phyloP scores from a whole-genome alignment of 108 stramenopile species.

The Craspedostauros australis region DNA sequence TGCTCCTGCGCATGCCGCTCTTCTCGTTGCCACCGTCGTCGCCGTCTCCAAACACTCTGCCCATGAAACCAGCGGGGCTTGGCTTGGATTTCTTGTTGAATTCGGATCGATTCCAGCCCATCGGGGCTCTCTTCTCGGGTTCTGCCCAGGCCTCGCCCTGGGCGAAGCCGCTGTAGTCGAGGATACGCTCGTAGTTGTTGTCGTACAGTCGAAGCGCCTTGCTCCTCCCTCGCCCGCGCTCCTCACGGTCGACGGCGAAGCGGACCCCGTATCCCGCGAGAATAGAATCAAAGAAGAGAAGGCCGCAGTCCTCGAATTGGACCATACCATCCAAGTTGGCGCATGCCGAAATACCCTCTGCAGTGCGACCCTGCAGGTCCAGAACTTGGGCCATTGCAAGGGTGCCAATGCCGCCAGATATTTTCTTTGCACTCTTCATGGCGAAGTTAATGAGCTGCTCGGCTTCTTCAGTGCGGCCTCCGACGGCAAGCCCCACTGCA shows the following conservation, averaged over 20 bases:
- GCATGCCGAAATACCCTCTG: constrained; percentile 74
- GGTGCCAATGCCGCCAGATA: constrained; percentile 53
- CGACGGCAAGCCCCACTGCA: constrained; percentile 65
- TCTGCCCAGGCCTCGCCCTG: constrained; percentile 11
- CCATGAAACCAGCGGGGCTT: constrained; percentile 29
- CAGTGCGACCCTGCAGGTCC: constrained; percentile 63
- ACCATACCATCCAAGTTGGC: constrained; percentile 59
- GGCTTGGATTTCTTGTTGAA: constrained; percentile 26
- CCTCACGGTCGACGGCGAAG: constrained; percentile 66
- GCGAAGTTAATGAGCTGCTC: constrained; percentile 53
- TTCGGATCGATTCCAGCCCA: constrained; percentile 23
- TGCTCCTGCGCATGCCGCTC: background rate
- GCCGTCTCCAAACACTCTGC: constrained; percentile 19
- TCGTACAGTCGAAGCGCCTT: constrained; percentile 65
- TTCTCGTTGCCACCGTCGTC: background rate
- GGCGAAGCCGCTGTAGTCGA: constrained; percentile 64
- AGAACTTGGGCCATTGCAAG: constrained; percentile 65
- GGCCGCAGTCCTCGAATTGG: constrained; percentile 59
- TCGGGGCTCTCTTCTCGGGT: constrained; percentile 29
- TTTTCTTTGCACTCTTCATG: constrained; percentile 39
- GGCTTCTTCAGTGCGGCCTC: constrained; percentile 43
- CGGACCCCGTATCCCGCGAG: constrained; percentile 71
- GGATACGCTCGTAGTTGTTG: constrained; percentile 48
- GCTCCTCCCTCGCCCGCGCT: constrained; percentile 54
- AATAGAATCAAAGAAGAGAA: constrained; percentile 59